Evolutionary conservation across 2,329 filamentous ascomycete species (phyloP).

Genomic region (Lasiodiplodia sp.): DNA sequence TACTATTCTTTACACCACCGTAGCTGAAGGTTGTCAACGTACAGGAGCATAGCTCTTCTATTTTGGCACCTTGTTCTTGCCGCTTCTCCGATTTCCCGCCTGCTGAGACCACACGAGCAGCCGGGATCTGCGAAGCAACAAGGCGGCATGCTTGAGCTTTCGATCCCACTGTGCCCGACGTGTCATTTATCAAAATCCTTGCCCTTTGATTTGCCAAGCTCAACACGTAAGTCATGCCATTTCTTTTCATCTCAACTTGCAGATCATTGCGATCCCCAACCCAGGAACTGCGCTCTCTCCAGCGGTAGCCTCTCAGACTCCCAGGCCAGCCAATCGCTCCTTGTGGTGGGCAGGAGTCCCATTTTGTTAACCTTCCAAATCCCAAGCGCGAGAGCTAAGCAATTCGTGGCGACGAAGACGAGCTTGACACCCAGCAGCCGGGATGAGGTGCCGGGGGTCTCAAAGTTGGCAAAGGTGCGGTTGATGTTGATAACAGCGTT

Average conservation of each 20-base stretch:
- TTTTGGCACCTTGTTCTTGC: neutral
- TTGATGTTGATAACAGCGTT: constrained; percentile 84
- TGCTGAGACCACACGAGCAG: no score
- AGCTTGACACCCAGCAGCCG: constrained; percentile 84
- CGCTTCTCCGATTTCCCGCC: no score
- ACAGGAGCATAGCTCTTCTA: neutral
- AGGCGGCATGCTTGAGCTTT: neutral
- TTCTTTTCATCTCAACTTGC: neutral
- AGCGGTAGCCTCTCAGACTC: constrained; percentile 61
- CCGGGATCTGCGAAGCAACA: no score
- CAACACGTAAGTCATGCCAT: no score
- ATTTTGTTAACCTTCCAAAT: constrained; percentile 97
- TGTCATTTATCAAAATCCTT: neutral
- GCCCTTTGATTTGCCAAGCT: neutral
- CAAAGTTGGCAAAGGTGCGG: constrained; percentile 88
- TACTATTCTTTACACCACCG: neutral
- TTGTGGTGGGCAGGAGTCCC: constrained; percentile 94
- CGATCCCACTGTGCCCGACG: neutral
- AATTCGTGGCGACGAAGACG: constrained; percentile 86
- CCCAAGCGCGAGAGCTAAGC: constrained; percentile 82
- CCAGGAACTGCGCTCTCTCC: constrained; percentile 29
- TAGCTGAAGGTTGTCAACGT: neutral
- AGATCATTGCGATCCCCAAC: constrained; percentile 6
- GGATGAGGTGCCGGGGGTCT: constrained; percentile 77
- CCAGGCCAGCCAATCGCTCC: constrained; percentile 98